Percentiles rank a stretch among this genome's conserved stretches.
phyloP scores from a whole-genome alignment of 495 filamentous ascomycete genomes.

The Neurospora sp. region DNA sequence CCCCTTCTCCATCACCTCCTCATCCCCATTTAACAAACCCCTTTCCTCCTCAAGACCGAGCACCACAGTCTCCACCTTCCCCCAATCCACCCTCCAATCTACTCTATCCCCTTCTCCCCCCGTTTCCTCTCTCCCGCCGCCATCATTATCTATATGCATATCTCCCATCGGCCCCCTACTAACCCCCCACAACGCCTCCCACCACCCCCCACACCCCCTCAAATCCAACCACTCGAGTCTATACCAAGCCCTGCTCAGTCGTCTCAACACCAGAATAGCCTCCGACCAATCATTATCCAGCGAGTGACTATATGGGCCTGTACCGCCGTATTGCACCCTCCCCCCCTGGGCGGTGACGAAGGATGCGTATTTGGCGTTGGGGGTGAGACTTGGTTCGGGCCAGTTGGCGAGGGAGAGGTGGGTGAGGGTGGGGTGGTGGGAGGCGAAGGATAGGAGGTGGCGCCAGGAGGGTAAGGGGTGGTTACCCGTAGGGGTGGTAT shows the following conservation, averaged over 20 bases:
- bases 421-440: slow-evolving; percentile 53
- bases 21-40: slow-evolving; percentile 13
- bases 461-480: slow-evolving; percentile 48
- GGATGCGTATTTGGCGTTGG: slow-evolving; percentile 46
- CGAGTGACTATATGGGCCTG: slow-evolving; percentile 51
- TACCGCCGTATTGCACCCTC: slow-evolving; percentile 47
- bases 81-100: slow-evolving; percentile 38
- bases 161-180: not conserved
- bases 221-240: slow-evolving; percentile 71
- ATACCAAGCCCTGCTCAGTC: slow-evolving; percentile 55
- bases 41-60: slow-evolving; percentile 1
- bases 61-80: slow-evolving; percentile 29
- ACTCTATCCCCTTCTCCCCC: slow-evolving; percentile 20
- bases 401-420: slow-evolving; percentile 74
- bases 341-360: slow-evolving; percentile 30
- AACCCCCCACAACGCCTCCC: slow-evolving; percentile 40
- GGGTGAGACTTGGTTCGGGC: slow-evolving; percentile 62
- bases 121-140: no score
- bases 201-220: slow-evolving; percentile 67
- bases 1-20: slow-evolving; percentile 5
- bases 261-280: slow-evolving; percentile 56
- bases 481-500: not conserved
- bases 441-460: slow-evolving; percentile 51
- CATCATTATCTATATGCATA: no score
- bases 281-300: slow-evolving; percentile 62